A percentile compares a stretch with the other conserved stretches of the same genome.
phyloP scores from a whole-genome alignment of 106 monocot species.

The Phalaenopsis equestris region DNA sequence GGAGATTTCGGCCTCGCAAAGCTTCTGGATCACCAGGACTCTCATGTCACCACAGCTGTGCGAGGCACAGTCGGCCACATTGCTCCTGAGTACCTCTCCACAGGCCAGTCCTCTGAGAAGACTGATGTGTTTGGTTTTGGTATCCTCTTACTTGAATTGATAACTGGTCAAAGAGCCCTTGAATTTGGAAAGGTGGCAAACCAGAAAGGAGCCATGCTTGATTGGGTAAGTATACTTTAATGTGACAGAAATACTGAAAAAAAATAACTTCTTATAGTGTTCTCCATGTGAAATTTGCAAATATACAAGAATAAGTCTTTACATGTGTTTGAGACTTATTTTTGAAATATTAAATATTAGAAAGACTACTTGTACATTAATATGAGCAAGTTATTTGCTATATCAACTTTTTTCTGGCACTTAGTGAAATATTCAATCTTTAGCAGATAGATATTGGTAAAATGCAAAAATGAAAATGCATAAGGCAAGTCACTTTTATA shows the following conservation, averaged over 20 bases:
- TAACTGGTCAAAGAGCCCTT: conserved; percentile 30
- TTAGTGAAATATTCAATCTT: no score
- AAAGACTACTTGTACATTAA: no score
- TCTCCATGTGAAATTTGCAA: background rate
- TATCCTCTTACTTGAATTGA: conserved; percentile 39
- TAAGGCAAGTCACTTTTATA: no score
- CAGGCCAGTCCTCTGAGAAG: conserved; percentile 19
- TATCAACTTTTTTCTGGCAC: no score
- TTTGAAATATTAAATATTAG: background rate
- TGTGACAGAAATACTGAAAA: background rate
- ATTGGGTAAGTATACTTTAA: conserved; percentile 12
- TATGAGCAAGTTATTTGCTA: no score
- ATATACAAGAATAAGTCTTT: no score
- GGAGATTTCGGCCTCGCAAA: conserved; percentile 24
- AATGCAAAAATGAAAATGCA: no score
- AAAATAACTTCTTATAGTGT: no score
- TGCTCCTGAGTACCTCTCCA: conserved; percentile 21
- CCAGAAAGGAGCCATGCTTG: conserved; percentile 34
- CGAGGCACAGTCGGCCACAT: conserved; percentile 22
- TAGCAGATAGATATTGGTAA: no score
- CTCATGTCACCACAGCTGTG: conserved; percentile 22
- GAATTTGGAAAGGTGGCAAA: conserved; percentile 40
- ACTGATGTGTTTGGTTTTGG: conserved; percentile 36
- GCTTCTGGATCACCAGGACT: conserved; percentile 20
- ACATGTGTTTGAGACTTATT: background rate